Evolutionary conservation across 352 stramenopile genomes (phyloP).

Genomic region (Globisporangium ultimum): DNA sequence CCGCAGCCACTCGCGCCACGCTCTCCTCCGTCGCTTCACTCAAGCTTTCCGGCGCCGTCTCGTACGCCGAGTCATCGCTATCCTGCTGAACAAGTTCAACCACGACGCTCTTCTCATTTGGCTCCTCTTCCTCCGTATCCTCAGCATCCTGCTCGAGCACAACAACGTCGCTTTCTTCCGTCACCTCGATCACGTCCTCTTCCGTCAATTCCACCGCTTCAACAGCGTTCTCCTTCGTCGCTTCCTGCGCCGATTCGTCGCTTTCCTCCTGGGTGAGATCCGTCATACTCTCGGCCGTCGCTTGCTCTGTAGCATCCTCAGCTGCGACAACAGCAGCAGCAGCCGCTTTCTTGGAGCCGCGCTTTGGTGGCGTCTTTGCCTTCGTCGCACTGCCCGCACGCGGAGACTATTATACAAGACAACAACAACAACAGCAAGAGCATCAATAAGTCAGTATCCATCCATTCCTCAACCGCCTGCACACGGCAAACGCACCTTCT

Average conservation of each 20-base stretch:
- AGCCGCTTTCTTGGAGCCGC: slow-evolving; percentile 5
- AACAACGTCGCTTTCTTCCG: neutral
- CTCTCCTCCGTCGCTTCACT: too few species aligned
- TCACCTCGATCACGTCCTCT: neutral
- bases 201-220: slow-evolving; percentile 1
- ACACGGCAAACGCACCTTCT: slow-evolving; percentile 11
- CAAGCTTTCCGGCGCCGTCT: too few species aligned
- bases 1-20: too few species aligned
- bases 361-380: slow-evolving; percentile 10
- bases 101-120: too few species aligned
- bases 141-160: too few species aligned
- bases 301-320: neutral
- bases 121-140: too few species aligned
- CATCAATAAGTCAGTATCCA: neutral
- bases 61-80: too few species aligned
- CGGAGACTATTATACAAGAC: slow-evolving; percentile 7
- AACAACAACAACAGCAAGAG: neutral
- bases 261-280: too few species aligned
- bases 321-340: too few species aligned
- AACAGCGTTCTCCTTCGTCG: slow-evolving; percentile 7
- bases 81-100: too few species aligned
- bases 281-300: too few species aligned
- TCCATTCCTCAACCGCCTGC: neutral
- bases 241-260: neutral
- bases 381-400: slow-evolving; percentile 7